Base-by-base conservation (phyloP, 2,329 filamentous ascomycete genomes). In the Pseudohalonectria lignicola region DNA sequence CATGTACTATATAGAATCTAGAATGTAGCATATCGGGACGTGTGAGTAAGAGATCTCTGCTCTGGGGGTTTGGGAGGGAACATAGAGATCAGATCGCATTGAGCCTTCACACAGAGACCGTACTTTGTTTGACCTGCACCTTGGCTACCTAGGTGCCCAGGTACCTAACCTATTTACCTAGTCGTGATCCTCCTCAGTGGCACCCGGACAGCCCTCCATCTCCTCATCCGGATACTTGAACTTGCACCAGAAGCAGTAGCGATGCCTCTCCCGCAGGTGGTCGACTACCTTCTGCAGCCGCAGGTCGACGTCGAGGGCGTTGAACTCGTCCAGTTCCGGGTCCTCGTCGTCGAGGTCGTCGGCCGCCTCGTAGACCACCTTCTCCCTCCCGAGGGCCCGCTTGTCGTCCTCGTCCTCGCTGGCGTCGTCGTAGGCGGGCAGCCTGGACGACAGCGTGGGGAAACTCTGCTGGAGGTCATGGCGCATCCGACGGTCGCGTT, bases 191-290 rank as follows among this genome's bases (percentile, higher is more conserved):
- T 94, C 87, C 59, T 95, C 92, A 1, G 78, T 83, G 26, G 80
- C 40, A 1, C 92, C 92, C 0, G 92, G 90, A 66, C 92, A 98
- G 0, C 85, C 88, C 11, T 92, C 86, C 81, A 95, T 79, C 26
- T 64, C 60, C 26, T 63, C 64, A 51, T 86, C 78, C 0, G 78
- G 73, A 55, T 95, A 98, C 37, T 67, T 66, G 58, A 73, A 82
- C 57, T 95, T 96, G 61, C 92, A 98, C 84, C 88, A 98, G 55
- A 95, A 94, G 62, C 92, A 98, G 55, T 98, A 98, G 32, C 69
- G 61, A 52, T 86, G 76, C 52, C 73, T 72, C 35, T 76, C 66
- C 28, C 92, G 73, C 39, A 98, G 57, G 57, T 84, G 79, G 15
- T 62, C 56, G 9, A 94, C 70, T 12, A 93, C 57, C 47, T 66